Evolutionary conservation across 2,329 filamentous ascomycete species (phyloP).

Genomic region (Cercospora zeina): DNA sequence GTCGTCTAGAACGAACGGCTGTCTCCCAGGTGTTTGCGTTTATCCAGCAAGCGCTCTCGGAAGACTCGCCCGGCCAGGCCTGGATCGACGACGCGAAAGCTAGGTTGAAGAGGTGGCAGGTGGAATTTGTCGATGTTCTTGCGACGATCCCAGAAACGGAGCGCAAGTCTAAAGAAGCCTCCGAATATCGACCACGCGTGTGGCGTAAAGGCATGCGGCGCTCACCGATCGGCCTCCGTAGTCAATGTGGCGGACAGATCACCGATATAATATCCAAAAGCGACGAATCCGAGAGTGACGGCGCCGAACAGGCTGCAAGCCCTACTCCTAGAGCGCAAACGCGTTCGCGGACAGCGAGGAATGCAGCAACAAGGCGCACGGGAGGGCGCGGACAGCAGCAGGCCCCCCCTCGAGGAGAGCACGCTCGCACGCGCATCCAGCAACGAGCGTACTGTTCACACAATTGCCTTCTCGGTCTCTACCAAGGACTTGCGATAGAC

Average conservation of each 20-base stretch:
- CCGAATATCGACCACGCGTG: background rate
- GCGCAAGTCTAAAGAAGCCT: slow-evolving; percentile 11
- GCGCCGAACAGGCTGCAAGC: background rate
- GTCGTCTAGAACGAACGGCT: slow-evolving; percentile 16
- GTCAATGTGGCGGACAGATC: background rate
- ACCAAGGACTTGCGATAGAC: background rate
- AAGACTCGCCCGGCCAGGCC: slow-evolving; percentile 5
- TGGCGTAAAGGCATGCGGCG: slow-evolving; percentile 9
- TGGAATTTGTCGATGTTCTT: slow-evolving; percentile 15
- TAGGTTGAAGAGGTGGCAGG: slow-evolving; percentile 10
- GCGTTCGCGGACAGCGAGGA: background rate
- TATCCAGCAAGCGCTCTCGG: slow-evolving; percentile 11
- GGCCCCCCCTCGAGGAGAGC: background rate
- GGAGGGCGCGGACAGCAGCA: background rate
- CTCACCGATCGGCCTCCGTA: background rate
- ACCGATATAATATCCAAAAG: background rate
- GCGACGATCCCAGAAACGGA: slow-evolving; percentile 2
- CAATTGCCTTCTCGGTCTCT: background rate
- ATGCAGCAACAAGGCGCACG: background rate
- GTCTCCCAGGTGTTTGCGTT: slow-evolving; percentile 19
- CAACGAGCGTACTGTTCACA: background rate
- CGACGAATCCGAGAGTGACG: background rate
- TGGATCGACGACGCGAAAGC: slow-evolving; percentile 8
- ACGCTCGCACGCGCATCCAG: background rate
- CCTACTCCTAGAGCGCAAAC: background rate